Conservation (phyloP, 768 basidiomycete species). For the Rhizopogon vesiculosus region DNA sequence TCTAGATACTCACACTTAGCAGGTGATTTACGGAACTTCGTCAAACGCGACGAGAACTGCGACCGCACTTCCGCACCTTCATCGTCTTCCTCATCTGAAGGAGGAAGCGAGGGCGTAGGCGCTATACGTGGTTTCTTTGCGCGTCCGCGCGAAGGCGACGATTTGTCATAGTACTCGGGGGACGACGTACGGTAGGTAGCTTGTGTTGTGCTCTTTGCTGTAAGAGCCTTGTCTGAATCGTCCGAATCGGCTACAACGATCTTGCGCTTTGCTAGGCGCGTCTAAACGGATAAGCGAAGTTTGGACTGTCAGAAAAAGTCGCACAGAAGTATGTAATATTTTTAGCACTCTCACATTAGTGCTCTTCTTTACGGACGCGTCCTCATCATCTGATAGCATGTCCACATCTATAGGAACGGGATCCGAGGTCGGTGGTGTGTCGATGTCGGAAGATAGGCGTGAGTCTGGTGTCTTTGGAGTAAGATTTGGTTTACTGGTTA, state of each 20-base stretch:
- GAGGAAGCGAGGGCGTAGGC: slow-evolving; percentile 36
- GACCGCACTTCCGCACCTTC: slow-evolving; percentile 33
- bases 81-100: slow-evolving; percentile 49
- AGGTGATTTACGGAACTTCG: slow-evolving; percentile 63
- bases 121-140: slow-evolving; percentile 61
- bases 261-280: slow-evolving; percentile 56
- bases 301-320: not conserved
- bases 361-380: slow-evolving; percentile 31
- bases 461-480: slow-evolving; percentile 35
- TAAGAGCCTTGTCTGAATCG: slow-evolving; percentile 38
- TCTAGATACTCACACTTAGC: slow-evolving; percentile 38
- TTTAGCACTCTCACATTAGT: slow-evolving; percentile 26
- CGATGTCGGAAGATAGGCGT: slow-evolving; percentile 28
- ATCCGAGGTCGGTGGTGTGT: slow-evolving; percentile 77
- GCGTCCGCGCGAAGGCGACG: slow-evolving; percentile 27
- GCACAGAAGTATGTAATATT: not conserved
- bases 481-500: slow-evolving; percentile 27
- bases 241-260: slow-evolving; percentile 67
- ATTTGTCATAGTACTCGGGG: slow-evolving; percentile 19
- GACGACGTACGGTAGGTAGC: slow-evolving; percentile 21
- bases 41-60: slow-evolving; percentile 56
- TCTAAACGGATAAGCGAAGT: slow-evolving; percentile 18
- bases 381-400: slow-evolving; percentile 51
- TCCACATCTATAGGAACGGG: slow-evolving; percentile 60
- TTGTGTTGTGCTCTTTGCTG: slow-evolving; percentile 4